Evolutionary conservation across 2,329 filamentous ascomycete species (phyloP), one percentile per base, ranked within the genome.

Genomic region (Alternaria sp.): DNA sequence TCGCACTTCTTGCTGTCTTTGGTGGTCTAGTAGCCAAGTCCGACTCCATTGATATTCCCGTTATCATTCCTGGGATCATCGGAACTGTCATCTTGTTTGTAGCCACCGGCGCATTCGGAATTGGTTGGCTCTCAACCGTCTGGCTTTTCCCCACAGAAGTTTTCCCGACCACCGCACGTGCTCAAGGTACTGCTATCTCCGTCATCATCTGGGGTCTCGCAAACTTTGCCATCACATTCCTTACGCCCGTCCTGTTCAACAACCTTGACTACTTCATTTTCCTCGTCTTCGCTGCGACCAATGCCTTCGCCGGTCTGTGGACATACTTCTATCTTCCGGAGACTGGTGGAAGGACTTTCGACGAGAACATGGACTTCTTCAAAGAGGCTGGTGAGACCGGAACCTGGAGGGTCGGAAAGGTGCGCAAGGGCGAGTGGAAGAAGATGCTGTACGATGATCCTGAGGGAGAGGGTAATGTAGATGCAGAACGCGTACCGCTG

Each of bases 91-190:
- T 80, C 1, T 80, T 88, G 16, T 87, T 85, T 79, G 71, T 86
- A 57, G 84, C 87, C 3, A 90, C 86, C 0, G 85, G 85, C 8
- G 84, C 85, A 18, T 89, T 89, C 60, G 86, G 86, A 4, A 85
- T 88, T 45, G 85, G 85, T 25, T 88, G 86, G 86, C 79, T 89
- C 2, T 79, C 85, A 1, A 86, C 86, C 1, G 81, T 86, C 18
- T 89, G 86, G 86, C 77, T 88, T 4, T 86, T 87, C 38, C 85
- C 85, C 0, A 87, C 85, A 0, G 85, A 88, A 64, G 87, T 87
- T 57, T 87, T 82, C 64, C 85, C 85, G 0, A 86, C 83, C 3
- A 83, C 82, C 1, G 84, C 84, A 0, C 80, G 85, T 14, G 85
- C 85, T 1, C 82, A 86, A 69, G 85, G 85, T 0, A 84, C 84